Evolutionary conservation across 2,329 filamentous ascomycete genomes (phyloP), one percentile per base, ranked within the genome.

Genomic region (Fusarium odoratissimum): DNA sequence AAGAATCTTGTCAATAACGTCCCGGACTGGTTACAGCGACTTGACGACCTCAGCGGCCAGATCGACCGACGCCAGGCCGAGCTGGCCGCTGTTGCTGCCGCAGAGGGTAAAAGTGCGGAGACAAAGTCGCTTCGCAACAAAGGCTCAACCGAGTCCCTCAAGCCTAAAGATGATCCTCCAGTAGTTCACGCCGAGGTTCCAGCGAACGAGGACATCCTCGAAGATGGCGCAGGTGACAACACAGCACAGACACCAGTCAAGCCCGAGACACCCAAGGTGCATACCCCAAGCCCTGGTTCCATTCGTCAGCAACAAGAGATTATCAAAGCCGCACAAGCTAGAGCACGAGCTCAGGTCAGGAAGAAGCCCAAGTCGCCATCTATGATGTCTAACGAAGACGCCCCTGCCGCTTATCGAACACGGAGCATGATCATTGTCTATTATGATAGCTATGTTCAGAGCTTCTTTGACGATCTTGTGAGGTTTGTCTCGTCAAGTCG

Each of bases 371-470:
- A 87, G 59, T 85, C 86, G 17, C 82, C 87, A 30, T 90, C 88
- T 0, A 82, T 89, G 73, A 75, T 86, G 56, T 89, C 87, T 45
- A 84, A 81, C 40, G 83, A 84, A 41, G 86, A 88, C 16, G 79
- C 82, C 5, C 79, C 85, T 2, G 81, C 84, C 16, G 89, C 90
- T 69, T 92, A 92, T 79, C 90, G 93, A 60, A 91, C 90, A 7
- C 89, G 92, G 73, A 91, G 88, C 64, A 92, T 94, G 86, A 91
- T 95, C 44, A 91, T 96, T 44, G 93, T 98, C n/a, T 95, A 94
- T 82, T 98, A 98, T 79, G 95, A 98, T 79, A 93, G 92, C 74
- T 91, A 94, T 69, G 91, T 97, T 7, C 95, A 98, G 79, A 90
- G 90, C 56, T 90, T 92, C 42, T 94, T 98, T 73, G 95, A 97